Evolutionary conservation across 2,329 filamentous ascomycete genomes (phyloP), one percentile per base, ranked within the genome.

Genomic region (Leptodontidium sp.): DNA sequence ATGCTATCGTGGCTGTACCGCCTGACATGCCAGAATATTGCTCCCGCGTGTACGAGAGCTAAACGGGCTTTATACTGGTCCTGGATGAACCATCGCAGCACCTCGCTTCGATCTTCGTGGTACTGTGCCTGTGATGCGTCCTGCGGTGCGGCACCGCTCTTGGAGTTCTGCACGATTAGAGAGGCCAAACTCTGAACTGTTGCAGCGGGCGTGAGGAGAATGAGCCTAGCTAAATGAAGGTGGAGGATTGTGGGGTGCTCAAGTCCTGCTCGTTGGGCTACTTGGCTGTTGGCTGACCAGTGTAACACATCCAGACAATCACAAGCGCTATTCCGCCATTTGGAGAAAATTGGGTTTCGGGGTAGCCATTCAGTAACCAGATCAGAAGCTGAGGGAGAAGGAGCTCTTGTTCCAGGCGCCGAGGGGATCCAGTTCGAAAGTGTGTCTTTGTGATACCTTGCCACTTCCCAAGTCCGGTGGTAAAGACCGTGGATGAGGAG

Each of bases 201-300:
- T 26, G 50, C 38, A 21, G 52, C 58, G 29, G 69, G 69, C 24
- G 69, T 65, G 0, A 88, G 80, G 1, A 89, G 76, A 0, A 88
- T 77, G 1, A 88, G 80, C 1, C 87, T 81, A 0, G 87, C 82
- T 1, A 85, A 75, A 71, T 89, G 87, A 2, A 89, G 80, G 71
- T 88, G 85, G 7, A 88, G 75, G 0, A 89, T 80, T 1, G 84
- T 86, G 2, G 84, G 81, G 67, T 87, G 85, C 68, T 88, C 86
- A 6, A 84, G 78, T 0, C 86, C 87, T 1, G 81, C 79, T 0
- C 81, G 77, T 61, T 82, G 81, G 4, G 84, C 83, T 38, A 86
- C 82, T 0, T 81, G 82, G 52, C 81, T 83, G 70, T 87, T 87
- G 2, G 86, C 86, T 21, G 82, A 81, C 86, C 87, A 88, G 72